These are phyloP conservation scores for Pyricularia sp. DNA, from an alignment of 2,329 filamentous ascomycete species.

Conservation along the genomic window DNA sequence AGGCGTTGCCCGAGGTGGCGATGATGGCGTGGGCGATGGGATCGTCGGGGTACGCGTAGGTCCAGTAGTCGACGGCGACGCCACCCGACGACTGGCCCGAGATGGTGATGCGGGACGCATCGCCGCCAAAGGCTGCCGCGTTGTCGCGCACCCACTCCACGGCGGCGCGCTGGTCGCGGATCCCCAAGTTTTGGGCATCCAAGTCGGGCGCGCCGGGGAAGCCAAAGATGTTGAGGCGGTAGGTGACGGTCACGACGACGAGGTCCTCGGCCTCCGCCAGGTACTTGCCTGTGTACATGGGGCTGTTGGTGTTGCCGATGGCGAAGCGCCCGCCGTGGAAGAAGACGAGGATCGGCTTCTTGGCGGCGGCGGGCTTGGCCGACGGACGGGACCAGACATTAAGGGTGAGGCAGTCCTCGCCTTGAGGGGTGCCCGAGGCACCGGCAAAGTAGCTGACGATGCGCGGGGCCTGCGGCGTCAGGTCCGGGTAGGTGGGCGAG, in stretches of 20 bases:
- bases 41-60: conserved; percentile 34
- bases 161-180: conserved; percentile 39
- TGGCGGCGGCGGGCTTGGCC: not conserved
- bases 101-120: conserved; percentile 26
- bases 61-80: conserved; percentile 28
- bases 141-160: conserved; percentile 40
- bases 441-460: not conserved
- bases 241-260: conserved; percentile 37
- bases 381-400: conserved; percentile 12
- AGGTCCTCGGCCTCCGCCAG: conserved; percentile 23
- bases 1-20: conserved; percentile 30
- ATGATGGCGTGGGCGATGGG: conserved; percentile 32
- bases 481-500: not conserved
- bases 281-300: conserved; percentile 30
- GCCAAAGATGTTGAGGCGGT: conserved; percentile 31
- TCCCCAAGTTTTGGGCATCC: conserved; percentile 29
- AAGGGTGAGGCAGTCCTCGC: conserved; percentile 2
- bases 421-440: not conserved
- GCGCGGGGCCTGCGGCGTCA: not conserved
- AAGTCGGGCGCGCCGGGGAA: conserved; percentile 23
- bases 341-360: not conserved
- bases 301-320: conserved; percentile 21
- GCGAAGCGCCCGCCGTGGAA: conserved; percentile 9
- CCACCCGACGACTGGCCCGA: conserved; percentile 36
- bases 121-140: conserved; percentile 35